Evolutionary conservation across 106 monocot species (phyloP).

Genomic region (Dendrobium huoshanense): DNA sequence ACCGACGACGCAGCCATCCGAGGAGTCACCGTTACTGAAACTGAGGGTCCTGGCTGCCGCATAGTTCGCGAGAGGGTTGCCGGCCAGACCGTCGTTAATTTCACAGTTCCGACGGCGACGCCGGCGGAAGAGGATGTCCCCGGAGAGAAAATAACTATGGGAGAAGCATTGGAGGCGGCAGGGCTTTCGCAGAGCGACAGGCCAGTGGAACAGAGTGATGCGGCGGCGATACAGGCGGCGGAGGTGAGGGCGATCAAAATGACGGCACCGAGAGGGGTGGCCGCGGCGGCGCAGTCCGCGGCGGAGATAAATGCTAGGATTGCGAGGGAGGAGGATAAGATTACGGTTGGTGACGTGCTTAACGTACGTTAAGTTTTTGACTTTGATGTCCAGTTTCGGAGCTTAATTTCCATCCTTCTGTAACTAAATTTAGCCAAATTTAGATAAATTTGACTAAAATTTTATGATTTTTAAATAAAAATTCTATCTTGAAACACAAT

Average conservation of each 20-base stretch:
- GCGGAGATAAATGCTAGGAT: constrained; percentile 24
- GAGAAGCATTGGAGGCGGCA: constrained; percentile 66
- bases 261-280: constrained; percentile 30
- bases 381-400: neutral
- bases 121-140: neutral
- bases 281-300: constrained; percentile 41
- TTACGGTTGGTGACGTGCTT: constrained; percentile 30
- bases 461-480: neutral
- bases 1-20: constrained; percentile 12
- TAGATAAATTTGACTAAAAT: neutral
- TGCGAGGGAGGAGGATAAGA: constrained; percentile 29
- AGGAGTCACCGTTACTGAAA: constrained; percentile 44
- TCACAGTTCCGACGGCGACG: neutral
- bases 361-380: constrained; percentile 14
- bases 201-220: constrained; percentile 54
- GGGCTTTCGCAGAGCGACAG: constrained; percentile 30
- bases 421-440: too few species aligned
- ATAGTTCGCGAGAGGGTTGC: constrained; percentile 43
- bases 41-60: constrained; percentile 24
- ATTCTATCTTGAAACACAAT: neutral
- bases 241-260: constrained; percentile 30
- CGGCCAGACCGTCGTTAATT: constrained; percentile 31
- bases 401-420: too few species aligned
- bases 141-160: constrained; percentile 17
- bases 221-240: constrained; percentile 55